Evolutionary conservation across 768 basidiomycete genomes (phyloP), one percentile per base, ranked within the genome.

Genomic region (Pleurotus ostreatus): DNA sequence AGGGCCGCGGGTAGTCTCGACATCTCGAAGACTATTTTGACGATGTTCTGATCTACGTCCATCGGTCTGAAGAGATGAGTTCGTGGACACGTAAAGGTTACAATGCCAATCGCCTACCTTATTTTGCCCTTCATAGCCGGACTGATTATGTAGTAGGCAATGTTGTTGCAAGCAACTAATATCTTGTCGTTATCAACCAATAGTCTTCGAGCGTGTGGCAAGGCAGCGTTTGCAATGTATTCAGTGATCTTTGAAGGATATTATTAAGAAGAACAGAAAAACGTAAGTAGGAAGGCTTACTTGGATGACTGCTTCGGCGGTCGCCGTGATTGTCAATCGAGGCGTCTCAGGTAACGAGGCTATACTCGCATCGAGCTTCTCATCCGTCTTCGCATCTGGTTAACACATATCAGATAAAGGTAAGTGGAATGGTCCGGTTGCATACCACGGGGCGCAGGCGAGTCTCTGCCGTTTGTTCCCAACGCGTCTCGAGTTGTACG

Each of bases 181-280:
- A 94, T 79, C 70, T 85, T 92, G 70, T 98, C 96, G 38, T 83
- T 82, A 60, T 98, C 96, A 61, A 86, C 73, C 52, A 96, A 72
- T 68, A 97, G 86, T 60, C 80, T 82, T 16, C 93, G 83, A 55
- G 96, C 62, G 61, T 83, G 84, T 2, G 94, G 91, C 9, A 98
- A 66, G 30, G 86, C 83, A 26, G 74, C 77, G 0, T 75, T 74
- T 0, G 88, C 87, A 40, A 97, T 74, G 63, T 88, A 97, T 4
- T 72, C 68, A 55, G 81, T 83, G 60, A 97, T 82, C 87, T 95
- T 51, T 40, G 20, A 38, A 57, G 39, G 6, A 40, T 30, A 57
- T 39, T 38, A 66, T 63, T 37, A n/a, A 56, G 3, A 34, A 52
- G 49, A 5, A 25, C 23, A 16, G 43, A 55, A n/a, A 34, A 55